Percentiles rank a stretch among this genome's conserved stretches.
Conservation (phyloP, 768 basidiomycete genomes). For the Pleurotus pulmonarius region DNA sequence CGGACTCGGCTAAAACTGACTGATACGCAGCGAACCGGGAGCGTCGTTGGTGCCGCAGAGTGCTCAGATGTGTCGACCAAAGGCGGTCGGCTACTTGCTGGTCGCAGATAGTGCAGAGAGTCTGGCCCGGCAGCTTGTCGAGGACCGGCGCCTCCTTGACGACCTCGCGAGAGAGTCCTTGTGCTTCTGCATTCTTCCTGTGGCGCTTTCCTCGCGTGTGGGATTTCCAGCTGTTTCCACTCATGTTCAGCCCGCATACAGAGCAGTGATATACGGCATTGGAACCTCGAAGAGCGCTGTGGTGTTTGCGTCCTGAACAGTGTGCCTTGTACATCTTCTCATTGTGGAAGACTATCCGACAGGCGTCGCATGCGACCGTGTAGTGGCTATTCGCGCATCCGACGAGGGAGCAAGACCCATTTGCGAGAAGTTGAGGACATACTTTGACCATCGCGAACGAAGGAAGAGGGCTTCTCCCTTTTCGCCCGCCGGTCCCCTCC, state of each 20-base stretch:
- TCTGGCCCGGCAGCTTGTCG: slow-evolving; percentile 13
- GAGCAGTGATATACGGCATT: slow-evolving; percentile 21
- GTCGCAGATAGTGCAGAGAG: slow-evolving; percentile 26
- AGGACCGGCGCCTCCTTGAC: slow-evolving; percentile 24
- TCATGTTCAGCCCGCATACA: slow-evolving; percentile 25
- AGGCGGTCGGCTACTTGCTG: slow-evolving; percentile 14
- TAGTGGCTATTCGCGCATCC: slow-evolving; percentile 3
- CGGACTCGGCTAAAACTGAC: slow-evolving; percentile 45
- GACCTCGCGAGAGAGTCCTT: slow-evolving; percentile 22
- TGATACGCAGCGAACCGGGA: slow-evolving; percentile 28
- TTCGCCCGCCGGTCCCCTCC: neutral
- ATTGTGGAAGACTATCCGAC: slow-evolving; percentile 28
- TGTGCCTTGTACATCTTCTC: slow-evolving; percentile 23
- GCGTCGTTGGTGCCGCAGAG: slow-evolving; percentile 29
- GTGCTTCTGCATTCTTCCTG: slow-evolving; percentile 5
- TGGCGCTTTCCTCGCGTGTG: slow-evolving; percentile 22
- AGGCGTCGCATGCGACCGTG: slow-evolving; percentile 13
- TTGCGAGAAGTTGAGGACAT: slow-evolving; percentile 1
- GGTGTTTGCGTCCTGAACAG: slow-evolving; percentile 24
- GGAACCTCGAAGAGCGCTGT: slow-evolving; percentile 18
- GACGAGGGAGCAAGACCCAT: slow-evolving; percentile 1
- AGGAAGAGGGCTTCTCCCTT: no score
- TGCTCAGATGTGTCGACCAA: slow-evolving; percentile 31
- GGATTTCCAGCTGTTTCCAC: slow-evolving; percentile 17
- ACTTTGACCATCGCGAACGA: slow-evolving; percentile 3